A percentile compares a stretch with the other conserved stretches of the same genome.
Evolutionary conservation across 805 yeast genomes (phyloP).

Genomic region (Yarrowia hollandica): DNA sequence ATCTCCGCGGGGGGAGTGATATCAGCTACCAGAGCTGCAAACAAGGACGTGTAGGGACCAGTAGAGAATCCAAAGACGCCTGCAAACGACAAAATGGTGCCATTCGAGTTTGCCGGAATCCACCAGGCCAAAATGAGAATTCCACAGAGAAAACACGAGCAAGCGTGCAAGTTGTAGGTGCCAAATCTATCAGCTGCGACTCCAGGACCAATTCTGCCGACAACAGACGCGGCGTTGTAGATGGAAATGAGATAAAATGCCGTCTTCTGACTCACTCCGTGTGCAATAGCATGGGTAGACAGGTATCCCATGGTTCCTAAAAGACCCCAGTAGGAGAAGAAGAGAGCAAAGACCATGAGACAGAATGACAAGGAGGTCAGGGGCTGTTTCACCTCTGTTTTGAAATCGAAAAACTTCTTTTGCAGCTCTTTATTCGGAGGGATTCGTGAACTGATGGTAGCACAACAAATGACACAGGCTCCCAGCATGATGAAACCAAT

Average conservation of each 20-base stretch:
- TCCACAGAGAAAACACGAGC: slow-evolving; percentile 2
- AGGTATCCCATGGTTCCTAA: slow-evolving; percentile 47
- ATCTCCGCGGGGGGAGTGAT: slow-evolving; percentile 33
- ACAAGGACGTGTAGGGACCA: slow-evolving; percentile 41
- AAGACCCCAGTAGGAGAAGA: slow-evolving; percentile 34
- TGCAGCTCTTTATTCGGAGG: slow-evolving; percentile 33
- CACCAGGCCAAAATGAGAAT: slow-evolving; percentile 36
- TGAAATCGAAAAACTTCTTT: slow-evolving; percentile 25
- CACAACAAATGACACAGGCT: slow-evolving; percentile 35
- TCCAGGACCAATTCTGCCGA: slow-evolving; percentile 55
- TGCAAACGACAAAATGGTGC: slow-evolving; percentile 37
- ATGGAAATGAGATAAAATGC: slow-evolving; percentile 40
- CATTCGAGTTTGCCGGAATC: slow-evolving; percentile 34
- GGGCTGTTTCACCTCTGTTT: slow-evolving; percentile 9
- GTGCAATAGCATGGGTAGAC: slow-evolving; percentile 38
- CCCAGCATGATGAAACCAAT: slow-evolving; percentile 47
- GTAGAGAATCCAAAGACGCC: slow-evolving; percentile 41
- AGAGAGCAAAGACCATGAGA: slow-evolving; percentile 33
- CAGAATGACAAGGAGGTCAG: slow-evolving; percentile 31
- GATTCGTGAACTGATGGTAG: slow-evolving; percentile 36
- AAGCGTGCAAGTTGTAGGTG: slow-evolving; percentile 42
- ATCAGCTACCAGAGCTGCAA: slow-evolving; percentile 39
- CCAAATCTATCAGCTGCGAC: slow-evolving; percentile 51
- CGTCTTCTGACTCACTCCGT: slow-evolving; percentile 34
- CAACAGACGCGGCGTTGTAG: slow-evolving; percentile 43